These are phyloP conservation scores for Daldinia caldariorum DNA, from an alignment of 495 filamentous ascomycete species.

Conservation along the genomic window DNA sequence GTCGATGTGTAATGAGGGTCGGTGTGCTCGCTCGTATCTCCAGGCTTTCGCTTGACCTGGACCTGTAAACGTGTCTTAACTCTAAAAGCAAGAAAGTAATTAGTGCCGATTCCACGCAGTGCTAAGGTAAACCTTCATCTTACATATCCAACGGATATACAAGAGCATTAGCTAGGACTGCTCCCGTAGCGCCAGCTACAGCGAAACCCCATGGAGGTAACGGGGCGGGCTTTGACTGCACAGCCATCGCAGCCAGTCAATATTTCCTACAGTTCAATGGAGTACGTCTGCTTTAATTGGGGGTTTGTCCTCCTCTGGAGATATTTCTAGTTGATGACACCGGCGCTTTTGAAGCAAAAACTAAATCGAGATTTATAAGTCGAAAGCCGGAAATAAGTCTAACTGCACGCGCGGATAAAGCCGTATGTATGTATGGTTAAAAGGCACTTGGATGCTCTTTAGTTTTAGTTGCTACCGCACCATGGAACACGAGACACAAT, in stretches of 20 bases:
- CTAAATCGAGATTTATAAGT: slow-evolving; percentile 14
- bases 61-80: slow-evolving; percentile 98
- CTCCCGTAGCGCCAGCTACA: slow-evolving; percentile 90
- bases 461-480: slow-evolving; percentile 30
- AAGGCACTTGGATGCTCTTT: slow-evolving; percentile 21
- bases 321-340: slow-evolving; percentile 7
- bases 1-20: slow-evolving; percentile 83
- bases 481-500: slow-evolving; percentile 1
- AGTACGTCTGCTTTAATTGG: slow-evolving; percentile 6
- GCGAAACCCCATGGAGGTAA: slow-evolving; percentile 95
- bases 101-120: slow-evolving; percentile 23
- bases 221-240: slow-evolving; percentile 77
- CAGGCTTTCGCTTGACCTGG: slow-evolving; percentile 78
- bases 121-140: slow-evolving; percentile 43
- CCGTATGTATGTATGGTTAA: slow-evolving; percentile 24
- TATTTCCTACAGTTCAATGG: slow-evolving; percentile 1
- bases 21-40: slow-evolving; percentile 52
- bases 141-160: slow-evolving; percentile 99
- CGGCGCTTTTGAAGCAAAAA: slow-evolving; percentile 4
- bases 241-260: slow-evolving; percentile 66
- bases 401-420: slow-evolving; percentile 35
- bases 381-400: slow-evolving; percentile 3
- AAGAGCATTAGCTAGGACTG: slow-evolving; percentile 92
- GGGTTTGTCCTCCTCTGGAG: slow-evolving; percentile 7
- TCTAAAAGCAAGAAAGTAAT: slow-evolving; percentile 55